Percentiles rank a stretch among this genome's conserved stretches.
Evolutionary conservation across 371 early-diverging fungal genomes (phyloP).

Genomic region (Mucor racemosus): DNA sequence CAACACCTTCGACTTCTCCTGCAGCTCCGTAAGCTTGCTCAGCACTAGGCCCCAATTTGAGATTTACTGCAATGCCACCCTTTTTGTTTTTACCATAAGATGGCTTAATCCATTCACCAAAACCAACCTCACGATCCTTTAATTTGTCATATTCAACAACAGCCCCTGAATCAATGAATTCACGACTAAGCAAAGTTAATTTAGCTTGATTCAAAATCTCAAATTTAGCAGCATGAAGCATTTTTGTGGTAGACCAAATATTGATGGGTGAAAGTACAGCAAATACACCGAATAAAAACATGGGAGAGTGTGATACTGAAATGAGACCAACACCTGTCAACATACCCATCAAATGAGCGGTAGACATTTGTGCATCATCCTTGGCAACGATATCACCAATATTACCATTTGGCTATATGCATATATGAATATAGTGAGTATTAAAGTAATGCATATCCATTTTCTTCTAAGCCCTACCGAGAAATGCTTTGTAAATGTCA

Average conservation of each 20-base stretch:
- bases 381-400: conserved; percentile 77
- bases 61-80: conserved; percentile 34
- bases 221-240: conserved; percentile 67
- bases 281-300: conserved; percentile 63
- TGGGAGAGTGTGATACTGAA: conserved; percentile 58
- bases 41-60: conserved; percentile 52
- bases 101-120: conserved; percentile 71
- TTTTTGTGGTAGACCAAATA: conserved; percentile 56
- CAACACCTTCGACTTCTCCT: conserved; percentile 43
- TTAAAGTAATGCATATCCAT: not conserved
- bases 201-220: conserved; percentile 71
- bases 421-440: not conserved
- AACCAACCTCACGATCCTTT: conserved; percentile 53
- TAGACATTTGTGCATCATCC: conserved; percentile 76
- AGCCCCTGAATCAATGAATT: conserved; percentile 50
- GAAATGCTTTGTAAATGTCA: conserved; percentile 75
- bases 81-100: conserved; percentile 24
- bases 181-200: conserved; percentile 52
- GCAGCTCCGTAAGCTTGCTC: conserved; percentile 46
- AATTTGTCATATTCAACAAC: conserved; percentile 48
- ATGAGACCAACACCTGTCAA: conserved; percentile 68
- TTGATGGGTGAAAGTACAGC: conserved; percentile 63
- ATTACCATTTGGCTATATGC: conserved; percentile 57
- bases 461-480: conserved; percentile 47
- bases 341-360: conserved; percentile 72